Evolutionary conservation across 2,329 filamentous ascomycete genomes (phyloP), one percentile per base, ranked within the genome.

Genomic region (Coniochaeta sp.): DNA sequence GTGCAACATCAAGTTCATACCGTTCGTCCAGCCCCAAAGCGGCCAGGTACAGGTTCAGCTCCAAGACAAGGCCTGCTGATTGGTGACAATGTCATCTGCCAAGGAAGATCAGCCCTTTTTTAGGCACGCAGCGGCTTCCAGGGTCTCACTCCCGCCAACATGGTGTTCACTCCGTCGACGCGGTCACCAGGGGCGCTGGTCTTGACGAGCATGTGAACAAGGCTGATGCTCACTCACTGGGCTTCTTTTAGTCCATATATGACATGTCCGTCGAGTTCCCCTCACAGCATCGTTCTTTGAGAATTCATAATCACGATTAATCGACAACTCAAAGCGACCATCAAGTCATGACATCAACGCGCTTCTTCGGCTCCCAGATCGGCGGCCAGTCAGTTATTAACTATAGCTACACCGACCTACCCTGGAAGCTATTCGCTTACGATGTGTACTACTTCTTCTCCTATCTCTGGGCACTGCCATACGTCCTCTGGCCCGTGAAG

Each of bases 391-490:
- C 72, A n/a, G 74, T 81, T 60, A 81, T 79, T 63, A 80, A 76
- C 66, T 83, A 83, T 65, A 71, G 73, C 58, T 83, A 85, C 63
- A 85, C 81, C 8, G 78, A 82, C 58, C 66, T 71, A 57, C 79
- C 79, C 1, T 73, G 69, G 63, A 71, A 62, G 45, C 70, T 82
- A 48, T 64, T 82, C 49, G 62, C 68, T 45, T 76, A 71, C 63
- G 79, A 83, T 53, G 58, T 78, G n/a, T 74, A 72, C 59, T 76
- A 75, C 59, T 81, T 82, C 65, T 76, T 81, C 63, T 64, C 68
- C 49, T 80, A 77, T 55, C 54, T 67, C 51, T 81, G 77, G 75
- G 74, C 77, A 3, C 62, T 87, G 18, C 83, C 82, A 2, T 81
- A 78, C 63, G 70, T 87, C 31, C 51, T 88, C n/a, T 71, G 77